phyloP scores from a whole-genome alignment of 1,139 yeast species.

The Debaryomyces nepalensis region DNA sequence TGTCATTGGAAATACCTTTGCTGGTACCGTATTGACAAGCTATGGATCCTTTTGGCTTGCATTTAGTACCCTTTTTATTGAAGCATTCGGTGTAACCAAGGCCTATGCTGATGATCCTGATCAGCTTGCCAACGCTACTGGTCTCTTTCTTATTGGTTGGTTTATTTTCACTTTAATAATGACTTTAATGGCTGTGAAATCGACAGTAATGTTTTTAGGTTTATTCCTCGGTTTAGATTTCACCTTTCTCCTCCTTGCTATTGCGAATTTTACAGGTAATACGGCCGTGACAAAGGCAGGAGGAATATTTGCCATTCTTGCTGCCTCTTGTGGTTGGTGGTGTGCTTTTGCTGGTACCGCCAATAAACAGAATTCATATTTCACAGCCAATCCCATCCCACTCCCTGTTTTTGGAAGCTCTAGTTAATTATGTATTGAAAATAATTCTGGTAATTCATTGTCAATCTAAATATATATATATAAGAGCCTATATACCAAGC shows the following conservation, averaged over 20 bases:
- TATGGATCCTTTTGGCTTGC: constrained; percentile 46
- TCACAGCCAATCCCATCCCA: constrained; percentile 25
- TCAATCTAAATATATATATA: neutral
- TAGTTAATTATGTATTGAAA: neutral
- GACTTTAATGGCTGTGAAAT: constrained; percentile 36
- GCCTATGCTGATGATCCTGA: constrained; percentile 30
- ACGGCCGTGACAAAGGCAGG: constrained; percentile 56
- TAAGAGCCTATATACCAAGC: constrained; percentile 16
- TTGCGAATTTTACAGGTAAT: constrained; percentile 37
- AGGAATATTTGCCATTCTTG: constrained; percentile 70
- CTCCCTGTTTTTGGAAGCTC: constrained; percentile 16
- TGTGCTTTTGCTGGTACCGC: constrained; percentile 82
- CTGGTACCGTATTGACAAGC: constrained; percentile 40
- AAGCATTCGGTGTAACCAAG: constrained; percentile 36
- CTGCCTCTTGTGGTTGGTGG: constrained; percentile 76
- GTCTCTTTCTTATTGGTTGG: constrained; percentile 43
- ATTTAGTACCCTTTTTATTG: constrained; percentile 39
- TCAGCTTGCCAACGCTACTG: constrained; percentile 38
- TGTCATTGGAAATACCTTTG: constrained; percentile 37
- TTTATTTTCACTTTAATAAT: constrained; percentile 39
- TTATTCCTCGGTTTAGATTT: constrained; percentile 38
- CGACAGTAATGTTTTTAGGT: constrained; percentile 36
- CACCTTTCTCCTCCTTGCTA: constrained; percentile 42
- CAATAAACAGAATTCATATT: constrained; percentile 61
- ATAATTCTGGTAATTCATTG: neutral